phyloP scores from a whole-genome alignment of 306 rosid genomes.

The Vicia faba region DNA sequence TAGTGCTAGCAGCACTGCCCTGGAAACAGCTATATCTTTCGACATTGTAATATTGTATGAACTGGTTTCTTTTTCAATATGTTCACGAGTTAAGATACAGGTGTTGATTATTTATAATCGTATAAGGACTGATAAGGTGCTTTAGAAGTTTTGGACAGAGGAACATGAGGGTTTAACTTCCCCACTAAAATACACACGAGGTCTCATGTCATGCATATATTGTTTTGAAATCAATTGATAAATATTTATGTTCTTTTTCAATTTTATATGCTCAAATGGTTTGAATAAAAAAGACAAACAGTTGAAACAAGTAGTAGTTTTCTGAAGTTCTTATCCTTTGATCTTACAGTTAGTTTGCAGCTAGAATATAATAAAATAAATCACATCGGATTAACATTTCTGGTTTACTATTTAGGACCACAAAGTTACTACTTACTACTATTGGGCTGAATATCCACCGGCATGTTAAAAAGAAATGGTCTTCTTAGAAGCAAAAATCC shows the following conservation, averaged over 20 bases:
- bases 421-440: conserved; percentile 7
- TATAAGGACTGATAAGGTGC: neutral
- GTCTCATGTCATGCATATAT: neutral
- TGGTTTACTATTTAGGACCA: conserved; percentile 15
- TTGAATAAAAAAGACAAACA: conserved; percentile 15
- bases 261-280: conserved; percentile 9
- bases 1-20: neutral
- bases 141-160: neutral
- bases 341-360: conserved; percentile 5
- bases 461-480: neutral
- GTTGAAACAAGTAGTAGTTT: conserved; percentile 21
- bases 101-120: neutral
- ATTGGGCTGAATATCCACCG: conserved; percentile 12
- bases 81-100: neutral
- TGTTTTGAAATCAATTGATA: conserved; percentile 10
- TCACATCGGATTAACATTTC: conserved; percentile 5
- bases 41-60: conserved; percentile 14
- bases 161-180: neutral
- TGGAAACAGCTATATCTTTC: conserved; percentile 13
- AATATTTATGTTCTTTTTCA: conserved; percentile 20
- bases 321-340: conserved; percentile 19
- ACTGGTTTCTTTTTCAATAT: conserved; percentile 2
- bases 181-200: conserved; percentile 4
- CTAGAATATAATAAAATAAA: conserved; percentile 18
- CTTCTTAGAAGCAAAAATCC: neutral